These are phyloP conservation scores for Allium cepa DNA, from an alignment of 106 monocot genomes.

Conservation along the genomic window DNA sequence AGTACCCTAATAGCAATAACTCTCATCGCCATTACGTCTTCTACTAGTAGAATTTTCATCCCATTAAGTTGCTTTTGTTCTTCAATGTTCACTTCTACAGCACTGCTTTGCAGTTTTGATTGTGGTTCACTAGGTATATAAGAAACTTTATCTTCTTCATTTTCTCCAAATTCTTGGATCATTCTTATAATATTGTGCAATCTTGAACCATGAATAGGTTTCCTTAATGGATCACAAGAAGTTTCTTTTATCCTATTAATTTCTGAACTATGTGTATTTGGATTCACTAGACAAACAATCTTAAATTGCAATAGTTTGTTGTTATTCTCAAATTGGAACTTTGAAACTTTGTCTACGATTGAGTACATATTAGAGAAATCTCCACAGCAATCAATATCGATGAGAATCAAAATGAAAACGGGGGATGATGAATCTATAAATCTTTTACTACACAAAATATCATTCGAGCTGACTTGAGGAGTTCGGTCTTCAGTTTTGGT, in stretches of 20 bases:
- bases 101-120: background rate
- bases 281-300: slow-evolving; percentile 48
- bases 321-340: slow-evolving; percentile 2
- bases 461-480: slow-evolving; percentile 13
- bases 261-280: slow-evolving; percentile 19
- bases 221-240: slow-evolving; percentile 43
- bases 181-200: slow-evolving; percentile 28
- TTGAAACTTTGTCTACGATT: slow-evolving; percentile 16
- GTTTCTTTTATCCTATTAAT: slow-evolving; percentile 13
- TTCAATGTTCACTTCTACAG: background rate
- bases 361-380: slow-evolving; percentile 19
- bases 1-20: slow-evolving; percentile 19
- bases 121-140: background rate
- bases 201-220: slow-evolving; percentile 79
- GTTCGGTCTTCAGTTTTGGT: slow-evolving; percentile 10
- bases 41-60: slow-evolving; percentile 46
- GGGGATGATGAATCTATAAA: slow-evolving; percentile 3
- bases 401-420: slow-evolving; percentile 26
- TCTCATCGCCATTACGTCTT: slow-evolving; percentile 35
- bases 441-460: slow-evolving; percentile 5
- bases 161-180: slow-evolving; percentile 36
- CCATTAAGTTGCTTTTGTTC: slow-evolving; percentile 35
- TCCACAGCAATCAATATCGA: slow-evolving; percentile 33
- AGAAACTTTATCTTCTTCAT: slow-evolving; percentile 7
- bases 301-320: slow-evolving; percentile 13